Base-by-base conservation (phyloP, 805 yeast species). In the Tetrapisispora iriomotensis region DNA sequence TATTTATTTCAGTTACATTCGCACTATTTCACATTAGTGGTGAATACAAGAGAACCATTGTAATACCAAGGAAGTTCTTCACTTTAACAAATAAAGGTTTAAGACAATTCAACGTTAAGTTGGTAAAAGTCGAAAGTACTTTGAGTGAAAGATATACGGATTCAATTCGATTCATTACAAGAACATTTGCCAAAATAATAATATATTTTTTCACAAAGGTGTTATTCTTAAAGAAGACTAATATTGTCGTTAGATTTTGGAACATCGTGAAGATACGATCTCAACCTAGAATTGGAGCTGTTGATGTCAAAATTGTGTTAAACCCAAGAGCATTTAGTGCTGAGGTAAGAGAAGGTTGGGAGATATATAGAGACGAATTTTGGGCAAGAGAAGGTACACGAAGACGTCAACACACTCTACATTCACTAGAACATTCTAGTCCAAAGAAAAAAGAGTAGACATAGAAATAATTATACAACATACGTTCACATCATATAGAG, bases 261-360 rank as follows among this genome's bases (percentile, higher is more conserved):
- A 42, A 40, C 20, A 47, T 45, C 17, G 51, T 49, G n/a, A 48
- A 53, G n/a, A 40, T 64, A 24, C 56, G 67, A 35, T 61, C 72
- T 4, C 80, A 74, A 54, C 78, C 82, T 1, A 62, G 81, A 44
- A 68, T 74, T n/a, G 95, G 94, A 0, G 77, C 82, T 7, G 72
- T 74, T 20, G 86, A 83, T 47, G 86, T 88, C 10, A 88, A 87
- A 56, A 58, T 92, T 8, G 82, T 85, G 8, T 66, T 92, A 40
- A 80, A 81, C 42, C 82, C 96, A 3, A 67, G 95, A 37, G 79
- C 79, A 1, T 92, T 90, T 61, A 75, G 76, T 43, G 77, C 92
- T 0, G 88, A 82, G 36, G 75, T 82, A 6, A 71, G 96, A 45
- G 96, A 88, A 58, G 88, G 86, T 8, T 90, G 98, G 97, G 98